phyloP scores from a whole-genome alignment of 2,329 filamentous ascomycete species.

The Nemania abortiva region DNA sequence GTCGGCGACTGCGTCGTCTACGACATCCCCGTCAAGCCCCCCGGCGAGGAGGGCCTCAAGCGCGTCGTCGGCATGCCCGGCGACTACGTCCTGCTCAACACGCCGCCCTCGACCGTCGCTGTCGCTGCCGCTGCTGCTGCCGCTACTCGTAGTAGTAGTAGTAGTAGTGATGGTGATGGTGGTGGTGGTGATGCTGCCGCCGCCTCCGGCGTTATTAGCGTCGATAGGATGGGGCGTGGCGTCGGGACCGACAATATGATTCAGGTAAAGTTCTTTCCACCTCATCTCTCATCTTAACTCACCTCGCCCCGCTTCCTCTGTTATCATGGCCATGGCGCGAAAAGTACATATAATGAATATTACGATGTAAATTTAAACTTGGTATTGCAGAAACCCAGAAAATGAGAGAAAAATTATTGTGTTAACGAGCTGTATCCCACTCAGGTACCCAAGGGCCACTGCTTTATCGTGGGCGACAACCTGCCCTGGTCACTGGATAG shows the following conservation, averaged over 20 bases:
- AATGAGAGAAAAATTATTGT: constrained; percentile 7
- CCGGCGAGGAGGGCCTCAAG: constrained; percentile 76
- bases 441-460: constrained; percentile 90
- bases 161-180: background rate
- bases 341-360: no score
- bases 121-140: no score
- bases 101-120: constrained; percentile 53
- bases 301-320: background rate
- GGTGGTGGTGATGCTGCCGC: constrained; percentile 41
- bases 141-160: no score
- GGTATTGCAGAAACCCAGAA: background rate
- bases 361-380: background rate
- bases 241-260: constrained; percentile 65
- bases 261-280: constrained; percentile 62
- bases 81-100: constrained; percentile 78
- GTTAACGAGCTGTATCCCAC: background rate
- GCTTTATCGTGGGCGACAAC: constrained; percentile 92
- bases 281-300: background rate
- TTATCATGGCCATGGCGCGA: no score
- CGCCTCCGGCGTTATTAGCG: no score
- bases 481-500: constrained; percentile 86
- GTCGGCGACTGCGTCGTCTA: constrained; percentile 91
- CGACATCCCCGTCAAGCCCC: constrained; percentile 74
- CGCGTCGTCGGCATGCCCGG: constrained; percentile 81
- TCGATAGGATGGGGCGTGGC: constrained; percentile 1